Percentiles rank a stretch among this genome's conserved stretches.
phyloP scores from a whole-genome alignment of 768 basidiomycete species.

The Hericium coralloides region DNA sequence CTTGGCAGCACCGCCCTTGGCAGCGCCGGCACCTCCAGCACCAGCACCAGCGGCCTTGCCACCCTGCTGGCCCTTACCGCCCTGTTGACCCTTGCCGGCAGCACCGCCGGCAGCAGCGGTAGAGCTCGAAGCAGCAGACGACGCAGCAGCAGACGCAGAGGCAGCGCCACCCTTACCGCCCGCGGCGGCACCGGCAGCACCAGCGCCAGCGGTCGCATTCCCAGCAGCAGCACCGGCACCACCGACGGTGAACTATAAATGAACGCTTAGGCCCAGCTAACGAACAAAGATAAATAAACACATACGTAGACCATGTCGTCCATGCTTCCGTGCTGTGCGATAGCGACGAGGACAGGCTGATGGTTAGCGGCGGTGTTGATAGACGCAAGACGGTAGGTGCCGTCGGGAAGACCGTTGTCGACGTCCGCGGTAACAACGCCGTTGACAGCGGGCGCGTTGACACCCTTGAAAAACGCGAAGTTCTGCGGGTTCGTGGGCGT shows the following conservation, averaged over 20 bases:
- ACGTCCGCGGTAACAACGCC: conserved; percentile 34
- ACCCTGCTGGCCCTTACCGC: background rate
- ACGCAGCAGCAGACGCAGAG: conserved; percentile 2
- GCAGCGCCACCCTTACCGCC: conserved; percentile 4
- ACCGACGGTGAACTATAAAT: conserved; percentile 8
- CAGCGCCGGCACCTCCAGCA: conserved; percentile 9
- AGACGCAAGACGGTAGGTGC: conserved; percentile 31
- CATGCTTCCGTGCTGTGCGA: conserved; percentile 34
- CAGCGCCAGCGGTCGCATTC: background rate
- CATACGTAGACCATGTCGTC: conserved; percentile 34
- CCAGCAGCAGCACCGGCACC: conserved; percentile 11
- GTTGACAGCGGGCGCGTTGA: conserved; percentile 36
- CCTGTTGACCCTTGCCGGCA: background rate
- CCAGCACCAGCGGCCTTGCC: conserved; percentile 5
- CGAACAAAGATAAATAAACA: background rate
- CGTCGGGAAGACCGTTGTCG: conserved; percentile 33
- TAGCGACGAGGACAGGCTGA: conserved; percentile 27
- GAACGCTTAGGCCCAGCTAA: background rate
- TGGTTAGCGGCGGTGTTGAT: conserved; percentile 42
- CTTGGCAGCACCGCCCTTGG: conserved; percentile 8
- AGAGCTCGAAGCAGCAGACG: background rate
- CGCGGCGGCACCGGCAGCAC: conserved; percentile 7
- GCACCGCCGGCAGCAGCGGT: background rate
- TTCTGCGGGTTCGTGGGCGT: conserved; percentile 36
- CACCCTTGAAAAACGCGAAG: conserved; percentile 52